Percentiles rank a stretch among this genome's conserved stretches.
Evolutionary conservation across 805 yeast species (phyloP).

Genomic region (Ogataea nakhonphanomensis): DNA sequence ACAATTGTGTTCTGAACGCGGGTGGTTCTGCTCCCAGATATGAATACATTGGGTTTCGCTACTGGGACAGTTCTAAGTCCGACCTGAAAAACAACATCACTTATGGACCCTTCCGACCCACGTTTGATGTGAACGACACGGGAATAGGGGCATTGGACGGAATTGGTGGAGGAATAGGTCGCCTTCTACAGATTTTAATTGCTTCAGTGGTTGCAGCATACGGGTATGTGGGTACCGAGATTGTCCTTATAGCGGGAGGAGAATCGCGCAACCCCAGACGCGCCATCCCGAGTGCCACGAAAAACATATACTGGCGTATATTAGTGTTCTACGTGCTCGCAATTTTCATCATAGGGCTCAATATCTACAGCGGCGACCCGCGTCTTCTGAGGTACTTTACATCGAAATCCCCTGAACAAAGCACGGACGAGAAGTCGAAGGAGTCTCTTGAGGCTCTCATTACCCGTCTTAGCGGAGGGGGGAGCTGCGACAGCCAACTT

Average conservation of each 20-base stretch:
- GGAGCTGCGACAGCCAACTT: conserved; percentile 23
- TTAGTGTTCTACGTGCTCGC: conserved; percentile 61
- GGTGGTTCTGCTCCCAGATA: conserved; percentile 50
- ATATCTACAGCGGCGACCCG: conserved; percentile 77
- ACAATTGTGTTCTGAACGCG: conserved; percentile 61
- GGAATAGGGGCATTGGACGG: conserved; percentile 56
- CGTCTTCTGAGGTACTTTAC: conserved; percentile 56
- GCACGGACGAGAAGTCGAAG: conserved; percentile 5
- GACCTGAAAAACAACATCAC: conserved; percentile 44
- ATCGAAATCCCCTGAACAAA: conserved; percentile 26
- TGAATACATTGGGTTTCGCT: conserved; percentile 57
- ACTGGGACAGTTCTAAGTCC: conserved; percentile 58
- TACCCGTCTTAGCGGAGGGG: conserved; percentile 27
- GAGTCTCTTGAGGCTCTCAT: conserved; percentile 17
- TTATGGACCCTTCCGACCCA: conserved; percentile 72
- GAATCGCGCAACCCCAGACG: conserved; percentile 80
- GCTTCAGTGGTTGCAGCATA: conserved; percentile 66
- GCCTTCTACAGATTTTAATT: conserved; percentile 56
- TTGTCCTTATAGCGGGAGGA: conserved; percentile 79
- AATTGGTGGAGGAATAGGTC: conserved; percentile 56
- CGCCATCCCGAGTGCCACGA: conserved; percentile 74
- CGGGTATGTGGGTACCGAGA: conserved; percentile 79
- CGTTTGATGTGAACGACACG: conserved; percentile 60
- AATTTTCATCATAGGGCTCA: conserved; percentile 65
- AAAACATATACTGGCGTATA: conserved; percentile 69